Evolutionary conservation across 495 filamentous ascomycete genomes (phyloP), one percentile per base, ranked within the genome.

Genomic region (Geopyxis carbonaria): DNA sequence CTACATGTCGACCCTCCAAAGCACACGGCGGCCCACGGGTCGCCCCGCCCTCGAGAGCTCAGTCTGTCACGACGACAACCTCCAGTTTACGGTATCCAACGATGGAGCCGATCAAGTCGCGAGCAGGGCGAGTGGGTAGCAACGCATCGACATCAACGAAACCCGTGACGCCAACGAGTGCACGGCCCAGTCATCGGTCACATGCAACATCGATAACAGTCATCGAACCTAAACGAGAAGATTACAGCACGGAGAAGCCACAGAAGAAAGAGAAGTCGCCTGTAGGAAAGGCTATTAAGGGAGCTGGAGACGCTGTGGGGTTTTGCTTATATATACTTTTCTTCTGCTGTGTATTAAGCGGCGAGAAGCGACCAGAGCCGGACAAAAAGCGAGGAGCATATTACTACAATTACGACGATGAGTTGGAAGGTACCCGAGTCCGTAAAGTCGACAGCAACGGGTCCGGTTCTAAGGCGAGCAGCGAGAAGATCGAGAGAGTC

Each of bases 331-430:
- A 37, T 20, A 22, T 37, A n/a, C 20, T 37, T 3, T 37, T 18
- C 21, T 22, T 37, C 10, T 37, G 34, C 34, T 37, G 34, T 23
- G 34, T 37, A n/a, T 22, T 37, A 2, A 37, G 34, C 8, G 34
- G 34, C 11, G 15, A 20, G 18, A 18, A 37, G 34, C 34, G 20
- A 1, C 34, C 34, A 1, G n/a, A 33, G 31, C n/a, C 31, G 6
- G 19, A 33, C n/a, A 33, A 33, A 16, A 33, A 11, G 13, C 9
- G 21, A 10, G 11, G 25, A n/a, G 34, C 19, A 23, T 20, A 20
- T 23, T 37, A 37, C 16, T 37, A 37, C 34, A 15, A 11, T 15
- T 22, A 37, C 3, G n/a, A 37, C 20, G 34, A 37, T 23, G 31
- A 33, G 31, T 6, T 33, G 31, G 31, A 33, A 16, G 31, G 31